Evolutionary conservation across 2,329 filamentous ascomycete genomes (phyloP), one percentile per base, ranked within the genome.

Genomic region (Sordariomycetes sp.): DNA sequence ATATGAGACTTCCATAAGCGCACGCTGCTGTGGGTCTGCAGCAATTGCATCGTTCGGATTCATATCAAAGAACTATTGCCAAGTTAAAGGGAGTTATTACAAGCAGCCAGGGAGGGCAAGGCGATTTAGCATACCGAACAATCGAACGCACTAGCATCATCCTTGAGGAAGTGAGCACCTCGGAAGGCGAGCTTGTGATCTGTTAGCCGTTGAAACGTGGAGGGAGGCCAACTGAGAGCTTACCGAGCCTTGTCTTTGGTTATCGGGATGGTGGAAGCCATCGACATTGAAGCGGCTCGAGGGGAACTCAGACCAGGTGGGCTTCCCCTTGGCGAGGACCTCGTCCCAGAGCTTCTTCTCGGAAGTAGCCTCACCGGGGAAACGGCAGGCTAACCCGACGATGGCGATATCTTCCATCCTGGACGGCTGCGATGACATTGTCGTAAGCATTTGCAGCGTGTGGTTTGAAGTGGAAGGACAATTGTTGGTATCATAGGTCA

Each of bases 331-430:
- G 60, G 50, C 52, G 32, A 64, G 65, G 66, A 7, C 68, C 62
- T 2, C 67, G 54, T 70, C 66, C 74, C 74, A 77, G 57, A 77
- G 72, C 60, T 75, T 71, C 7, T 69, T 69, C 4, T 71, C 67
- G 10, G 65, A 72, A 8, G 69, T 66, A 20, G 74, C 70, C 50
- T 69, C 69, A 5, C 75, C 74, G 0, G 75, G 72, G 53, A 76
- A 66, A 25, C 74, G 73, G 61, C 74, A 76, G 3, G 72, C 69
- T 68, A 77, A 75, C 60, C 75, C 75, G 20, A 76, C 68, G 25
- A 77, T 72, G 63, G 74, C 74, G 45, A 77, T 52, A 17, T 52
- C 51, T n/a, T 52, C 51, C 51, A 52, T 52, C 13, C 4, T 52
- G 51, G 45, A n/a, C 12, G 22, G 20, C 45, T 24, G 8, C 15